Percentiles rank a stretch among this genome's conserved stretches.
Evolutionary conservation across 805 yeast species (phyloP).

Genomic region (Jamesozyma jinghongensis): DNA sequence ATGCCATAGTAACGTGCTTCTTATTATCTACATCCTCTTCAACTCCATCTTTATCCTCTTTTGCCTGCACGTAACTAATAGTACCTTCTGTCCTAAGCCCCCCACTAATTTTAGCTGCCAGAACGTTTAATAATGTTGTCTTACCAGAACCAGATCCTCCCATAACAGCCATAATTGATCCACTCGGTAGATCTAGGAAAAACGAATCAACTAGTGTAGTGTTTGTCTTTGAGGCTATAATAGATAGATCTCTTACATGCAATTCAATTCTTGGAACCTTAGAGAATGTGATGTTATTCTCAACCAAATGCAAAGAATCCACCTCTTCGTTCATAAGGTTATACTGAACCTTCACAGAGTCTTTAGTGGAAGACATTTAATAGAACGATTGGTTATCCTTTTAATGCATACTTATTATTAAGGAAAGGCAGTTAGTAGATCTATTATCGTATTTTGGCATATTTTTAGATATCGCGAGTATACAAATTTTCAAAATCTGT

Average conservation of each 20-base stretch:
- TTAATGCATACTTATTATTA: too few species aligned
- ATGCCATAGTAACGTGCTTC: slow-evolving; percentile 33
- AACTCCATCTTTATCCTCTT: background rate
- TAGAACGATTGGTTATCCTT: too few species aligned
- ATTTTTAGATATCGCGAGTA: too few species aligned
- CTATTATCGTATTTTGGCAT: too few species aligned
- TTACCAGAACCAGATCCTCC: slow-evolving; percentile 89
- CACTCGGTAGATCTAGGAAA: slow-evolving; percentile 50
- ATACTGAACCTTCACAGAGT: too few species aligned
- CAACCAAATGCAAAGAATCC: slow-evolving; percentile 8
- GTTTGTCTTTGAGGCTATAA: slow-evolving; percentile 24
- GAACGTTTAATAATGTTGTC: slow-evolving; percentile 63
- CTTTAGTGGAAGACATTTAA: too few species aligned
- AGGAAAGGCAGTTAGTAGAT: too few species aligned
- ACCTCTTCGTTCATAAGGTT: background rate
- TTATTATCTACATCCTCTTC: background rate
- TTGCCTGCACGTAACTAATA: slow-evolving; percentile 26
- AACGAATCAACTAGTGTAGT: slow-evolving; percentile 39
- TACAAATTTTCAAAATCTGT: too few species aligned
- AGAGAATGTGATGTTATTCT: slow-evolving; percentile 20
- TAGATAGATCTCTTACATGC: slow-evolving; percentile 21
- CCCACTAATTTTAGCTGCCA: slow-evolving; percentile 43
- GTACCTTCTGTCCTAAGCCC: slow-evolving; percentile 37
- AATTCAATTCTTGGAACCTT: slow-evolving; percentile 16
- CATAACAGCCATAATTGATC: slow-evolving; percentile 66